Base-by-base conservation (phyloP, 371 early-diverging fungal genomes). In the Ecytonucleospora hepatopenaei region DNA sequence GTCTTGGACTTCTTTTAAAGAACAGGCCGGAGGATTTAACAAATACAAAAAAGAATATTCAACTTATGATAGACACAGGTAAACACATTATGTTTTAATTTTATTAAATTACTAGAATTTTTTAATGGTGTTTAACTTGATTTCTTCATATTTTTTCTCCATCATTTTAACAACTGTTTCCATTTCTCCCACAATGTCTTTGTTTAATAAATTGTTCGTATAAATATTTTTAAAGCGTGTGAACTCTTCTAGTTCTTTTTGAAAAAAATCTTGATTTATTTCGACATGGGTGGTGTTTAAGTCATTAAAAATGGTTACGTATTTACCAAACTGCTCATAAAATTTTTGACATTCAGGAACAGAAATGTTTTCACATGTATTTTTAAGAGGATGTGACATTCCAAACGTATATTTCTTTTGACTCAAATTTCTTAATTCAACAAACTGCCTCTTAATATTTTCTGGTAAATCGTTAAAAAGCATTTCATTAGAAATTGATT, bases 401-500 rank as follows among this genome's bases (percentile, higher is more conserved):
- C 8, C 4, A 19, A 21, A 24, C 8, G 53, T 51, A 26, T 21
- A 24, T 24, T 51, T 15, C 23, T 8, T 26, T 51, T 51, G 53
- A 8, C 53, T 24, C 8, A 19, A 4, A 51, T 51, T 51, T 19
- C 53, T 51, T 15, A 51, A 19, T 51, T 51, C 53, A 15, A 51
- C 26, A 51, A 51, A 8, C 53, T 21, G 15, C 53, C 5, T 51
- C 53, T 51, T 51, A 5, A 51, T 24, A 4, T 51, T 19, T 24
- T 51, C 21, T 21, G 53, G 53, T 24, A 51, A 26, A 24, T 51
- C 53, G 19, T 51, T 51, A 26, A 51, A 51, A 26, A 51, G 53
- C 19, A 19, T 51, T 5, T 51, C 53, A 4, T 56, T 28, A 33
- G 31, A 28, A 56, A 56, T 28, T 12, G 8, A 15, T 28, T 31